Conservation (phyloP, 2,329 filamentous ascomycete species). For the Fusarium devonianum region DNA sequence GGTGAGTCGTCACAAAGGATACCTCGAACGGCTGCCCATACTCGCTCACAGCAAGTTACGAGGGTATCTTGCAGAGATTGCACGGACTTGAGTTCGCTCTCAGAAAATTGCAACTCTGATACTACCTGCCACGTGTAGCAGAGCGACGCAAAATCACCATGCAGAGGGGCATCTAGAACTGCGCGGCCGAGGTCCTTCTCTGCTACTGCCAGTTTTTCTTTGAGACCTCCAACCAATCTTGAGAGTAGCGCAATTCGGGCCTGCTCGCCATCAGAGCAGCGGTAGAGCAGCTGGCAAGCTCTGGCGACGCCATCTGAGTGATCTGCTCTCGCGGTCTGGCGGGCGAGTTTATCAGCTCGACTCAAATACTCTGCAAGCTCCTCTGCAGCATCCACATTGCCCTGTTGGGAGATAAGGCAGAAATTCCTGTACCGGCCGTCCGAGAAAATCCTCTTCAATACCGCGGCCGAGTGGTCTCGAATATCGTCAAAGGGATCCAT, state of each 20-base stretch:
- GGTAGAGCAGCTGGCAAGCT: constrained; percentile 73
- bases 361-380: constrained; percentile 57
- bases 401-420: constrained; percentile 22
- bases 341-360: constrained; percentile 65
- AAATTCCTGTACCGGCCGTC: constrained; percentile 46
- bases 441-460: constrained; percentile 59
- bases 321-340: constrained; percentile 81
- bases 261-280: constrained; percentile 56
- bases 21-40: constrained; percentile 79
- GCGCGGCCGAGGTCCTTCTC: constrained; percentile 71
- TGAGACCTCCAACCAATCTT: constrained; percentile 66
- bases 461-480: constrained; percentile 62
- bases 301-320: constrained; percentile 91
- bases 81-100: constrained; percentile 47
- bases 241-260: constrained; percentile 61
- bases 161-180: constrained; percentile 70
- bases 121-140: constrained; percentile 64
- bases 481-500: constrained; percentile 95
- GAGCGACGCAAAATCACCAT: constrained; percentile 73
- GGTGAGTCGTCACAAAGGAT: constrained; percentile 94
- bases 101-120: constrained; percentile 50
- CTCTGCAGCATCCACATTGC: constrained; percentile 26
- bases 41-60: constrained; percentile 65
- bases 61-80: constrained; percentile 61
- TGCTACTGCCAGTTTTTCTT: constrained; percentile 69